A percentile compares a stretch with the other conserved stretches of the same genome.
phyloP scores from a whole-genome alignment of 2,329 filamentous ascomycete species.

The Hymenoscyphus linearis region DNA sequence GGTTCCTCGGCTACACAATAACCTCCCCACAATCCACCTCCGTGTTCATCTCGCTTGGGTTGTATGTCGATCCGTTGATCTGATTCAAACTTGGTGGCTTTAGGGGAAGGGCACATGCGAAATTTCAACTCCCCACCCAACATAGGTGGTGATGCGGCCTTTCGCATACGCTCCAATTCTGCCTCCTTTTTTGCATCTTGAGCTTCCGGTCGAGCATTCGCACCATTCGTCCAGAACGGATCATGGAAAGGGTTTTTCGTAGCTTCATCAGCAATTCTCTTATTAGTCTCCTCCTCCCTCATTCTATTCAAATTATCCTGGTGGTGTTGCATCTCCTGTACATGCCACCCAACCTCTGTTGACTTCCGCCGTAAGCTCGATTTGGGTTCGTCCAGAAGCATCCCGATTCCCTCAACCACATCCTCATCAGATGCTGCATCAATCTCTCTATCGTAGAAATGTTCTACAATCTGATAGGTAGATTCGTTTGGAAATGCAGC shows the following conservation, averaged over 20 bases:
- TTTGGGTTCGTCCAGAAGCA: constrained; percentile 24
- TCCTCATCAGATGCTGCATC: constrained; percentile 32
- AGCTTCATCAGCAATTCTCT: constrained; percentile 31
- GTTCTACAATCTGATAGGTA: constrained; percentile 31
- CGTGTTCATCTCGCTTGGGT: constrained; percentile 50
- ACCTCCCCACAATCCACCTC: constrained; percentile 71
- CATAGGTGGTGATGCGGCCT: constrained; percentile 72
- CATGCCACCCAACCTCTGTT: constrained; percentile 31
- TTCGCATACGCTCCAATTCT: constrained; percentile 48
- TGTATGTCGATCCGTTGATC: constrained; percentile 57
- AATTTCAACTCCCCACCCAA: constrained; percentile 76
- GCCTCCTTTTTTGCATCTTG: constrained; percentile 27
- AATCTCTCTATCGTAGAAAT: constrained; percentile 33
- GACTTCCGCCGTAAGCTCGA: constrained; percentile 23
- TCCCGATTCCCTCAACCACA: constrained; percentile 26
- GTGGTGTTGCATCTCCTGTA: constrained; percentile 32
- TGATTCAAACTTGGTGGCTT: constrained; percentile 77
- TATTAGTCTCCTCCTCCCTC: constrained; percentile 31
- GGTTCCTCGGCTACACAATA: constrained; percentile 49
- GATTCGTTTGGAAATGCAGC: constrained; percentile 70
- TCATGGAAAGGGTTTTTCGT: constrained; percentile 29
- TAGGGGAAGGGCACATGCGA: constrained; percentile 75
- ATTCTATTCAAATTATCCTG: constrained; percentile 30
- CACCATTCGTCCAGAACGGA: constrained; percentile 33
- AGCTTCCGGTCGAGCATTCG: constrained; percentile 21